A percentile compares a stretch with the other conserved stretches of the same genome.
These are phyloP conservation scores for Diophrys appendiculata DNA, from an alignment of 73 alveolate species.

Conservation along the genomic window DNA sequence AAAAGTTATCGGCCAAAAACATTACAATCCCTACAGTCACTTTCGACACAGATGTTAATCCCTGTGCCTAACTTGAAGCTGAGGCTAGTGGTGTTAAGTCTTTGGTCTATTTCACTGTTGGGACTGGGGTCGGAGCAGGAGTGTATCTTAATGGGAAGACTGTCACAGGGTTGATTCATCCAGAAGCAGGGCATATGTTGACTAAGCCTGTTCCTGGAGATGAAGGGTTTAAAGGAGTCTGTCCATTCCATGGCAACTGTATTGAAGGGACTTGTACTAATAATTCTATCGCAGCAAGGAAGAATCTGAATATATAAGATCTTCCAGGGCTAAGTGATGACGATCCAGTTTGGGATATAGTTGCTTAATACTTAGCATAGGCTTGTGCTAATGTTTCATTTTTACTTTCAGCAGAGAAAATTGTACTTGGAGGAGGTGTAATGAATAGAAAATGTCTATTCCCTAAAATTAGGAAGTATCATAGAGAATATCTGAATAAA, in stretches of 20 bases:
- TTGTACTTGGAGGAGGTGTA: slow-evolving; percentile 96
- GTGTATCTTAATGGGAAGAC: slow-evolving; percentile 71
- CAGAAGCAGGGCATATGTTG: slow-evolving; percentile 91
- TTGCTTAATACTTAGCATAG: slow-evolving; percentile 78
- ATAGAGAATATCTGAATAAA: neutral
- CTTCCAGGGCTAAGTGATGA: slow-evolving; percentile 56
- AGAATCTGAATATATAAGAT: slow-evolving; percentile 65
- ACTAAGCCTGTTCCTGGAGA: slow-evolving; percentile 30
- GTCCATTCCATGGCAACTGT: slow-evolving; percentile 82
- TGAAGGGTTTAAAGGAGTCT: slow-evolving; percentile 67
- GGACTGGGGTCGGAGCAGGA: slow-evolving; percentile 96
- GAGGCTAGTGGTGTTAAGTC: slow-evolving; percentile 19
- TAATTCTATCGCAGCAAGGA: slow-evolving; percentile 77
- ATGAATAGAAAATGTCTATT: slow-evolving; percentile 84
- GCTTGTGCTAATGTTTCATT: slow-evolving; percentile 69
- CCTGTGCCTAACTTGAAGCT: neutral
- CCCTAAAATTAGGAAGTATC: slow-evolving; percentile 39
- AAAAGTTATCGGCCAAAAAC: neutral
- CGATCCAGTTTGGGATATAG: slow-evolving; percentile 86
- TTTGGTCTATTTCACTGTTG: slow-evolving; percentile 86
- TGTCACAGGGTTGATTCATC: slow-evolving; percentile 89
- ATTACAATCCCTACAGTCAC: neutral
- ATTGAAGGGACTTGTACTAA: slow-evolving; percentile 89
- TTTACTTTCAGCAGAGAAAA: slow-evolving; percentile 73
- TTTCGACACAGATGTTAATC: neutral